phyloP scores from a whole-genome alignment of 2,329 filamentous ascomycete genomes.

The Graphilbum fragrans region DNA sequence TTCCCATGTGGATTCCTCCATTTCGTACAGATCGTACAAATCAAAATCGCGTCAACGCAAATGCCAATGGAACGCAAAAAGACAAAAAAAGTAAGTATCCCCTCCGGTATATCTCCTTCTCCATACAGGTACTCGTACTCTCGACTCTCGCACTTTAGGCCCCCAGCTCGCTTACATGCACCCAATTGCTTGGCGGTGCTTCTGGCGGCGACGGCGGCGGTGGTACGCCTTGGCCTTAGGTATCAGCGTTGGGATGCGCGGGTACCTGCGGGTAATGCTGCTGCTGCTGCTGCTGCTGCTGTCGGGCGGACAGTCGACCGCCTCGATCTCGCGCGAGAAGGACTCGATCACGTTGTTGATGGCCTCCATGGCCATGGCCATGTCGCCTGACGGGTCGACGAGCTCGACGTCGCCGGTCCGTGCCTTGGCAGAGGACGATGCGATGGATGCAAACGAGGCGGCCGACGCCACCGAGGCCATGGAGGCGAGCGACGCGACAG shows the following conservation, averaged over 20 bases:
- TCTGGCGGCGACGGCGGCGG: not conserved
- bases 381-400: slow-evolving; percentile 16
- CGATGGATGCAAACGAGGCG: not conserved
- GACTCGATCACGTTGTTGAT: slow-evolving; percentile 15
- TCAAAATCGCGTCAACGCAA: too few species aligned
- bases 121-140: too few species aligned
- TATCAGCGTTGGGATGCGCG: slow-evolving; percentile 10
- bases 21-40: too few species aligned
- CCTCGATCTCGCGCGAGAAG: slow-evolving; percentile 12
- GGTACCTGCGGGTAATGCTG: slow-evolving; percentile 1
- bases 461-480: not conserved
- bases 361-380: slow-evolving; percentile 8
- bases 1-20: too few species aligned
- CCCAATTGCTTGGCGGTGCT: slow-evolving; percentile 6
- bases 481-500: not conserved
- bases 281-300: slow-evolving; percentile 1
- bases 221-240: slow-evolving; percentile 11
- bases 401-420: slow-evolving; percentile 14
- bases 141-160: not conserved
- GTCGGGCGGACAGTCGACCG: not conserved
- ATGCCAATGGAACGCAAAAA: too few species aligned
- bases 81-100: too few species aligned
- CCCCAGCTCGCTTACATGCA: not conserved
- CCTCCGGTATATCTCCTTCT: too few species aligned
- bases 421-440: slow-evolving; percentile 6